These are phyloP conservation scores for Raphanus hybrid DNA, from an alignment of 441 rosid species.

Conservation along the genomic window DNA sequence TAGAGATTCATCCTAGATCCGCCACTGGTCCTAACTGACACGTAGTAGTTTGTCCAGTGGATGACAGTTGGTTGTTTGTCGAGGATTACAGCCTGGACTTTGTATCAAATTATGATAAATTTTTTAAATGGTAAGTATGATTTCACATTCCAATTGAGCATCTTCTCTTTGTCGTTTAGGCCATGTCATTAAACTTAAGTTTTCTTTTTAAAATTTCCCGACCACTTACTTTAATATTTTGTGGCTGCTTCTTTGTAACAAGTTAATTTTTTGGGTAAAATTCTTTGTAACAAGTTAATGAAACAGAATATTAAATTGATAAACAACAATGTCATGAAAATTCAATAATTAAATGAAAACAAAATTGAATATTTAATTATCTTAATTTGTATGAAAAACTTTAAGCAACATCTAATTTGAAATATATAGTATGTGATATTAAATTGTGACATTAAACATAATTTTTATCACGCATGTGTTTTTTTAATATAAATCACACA, in stretches of 20 bases:
- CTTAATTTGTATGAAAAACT: too few species aligned
- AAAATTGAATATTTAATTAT: too few species aligned
- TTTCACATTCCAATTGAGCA: slow-evolving; percentile 66
- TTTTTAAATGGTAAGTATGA: slow-evolving; percentile 17
- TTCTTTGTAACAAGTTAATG: slow-evolving; percentile 24
- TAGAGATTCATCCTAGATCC: too few species aligned
- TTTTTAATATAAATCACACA: too few species aligned
- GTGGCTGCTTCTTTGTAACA: slow-evolving; percentile 36
- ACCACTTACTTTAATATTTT: slow-evolving; percentile 21
- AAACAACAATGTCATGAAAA: too few species aligned
- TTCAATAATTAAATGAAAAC: too few species aligned
- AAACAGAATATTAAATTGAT: slow-evolving; percentile 29
- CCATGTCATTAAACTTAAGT: slow-evolving; percentile 37
- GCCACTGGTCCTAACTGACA: slow-evolving; percentile 34
- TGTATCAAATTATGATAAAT: not conserved
- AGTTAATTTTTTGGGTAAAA: too few species aligned
- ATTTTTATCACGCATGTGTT: too few species aligned
- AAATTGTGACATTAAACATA: too few species aligned
- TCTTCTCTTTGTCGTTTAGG: slow-evolving; percentile 64
- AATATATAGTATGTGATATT: too few species aligned
- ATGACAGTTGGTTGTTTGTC: slow-evolving; percentile 43
- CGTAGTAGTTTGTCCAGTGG: slow-evolving; percentile 32
- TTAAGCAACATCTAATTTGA: too few species aligned
- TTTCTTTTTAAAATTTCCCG: not conserved
- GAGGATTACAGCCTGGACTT: slow-evolving; percentile 67